phyloP scores from a whole-genome alignment of 2,329 filamentous ascomycete species.

The Fusarium ramigenum region DNA sequence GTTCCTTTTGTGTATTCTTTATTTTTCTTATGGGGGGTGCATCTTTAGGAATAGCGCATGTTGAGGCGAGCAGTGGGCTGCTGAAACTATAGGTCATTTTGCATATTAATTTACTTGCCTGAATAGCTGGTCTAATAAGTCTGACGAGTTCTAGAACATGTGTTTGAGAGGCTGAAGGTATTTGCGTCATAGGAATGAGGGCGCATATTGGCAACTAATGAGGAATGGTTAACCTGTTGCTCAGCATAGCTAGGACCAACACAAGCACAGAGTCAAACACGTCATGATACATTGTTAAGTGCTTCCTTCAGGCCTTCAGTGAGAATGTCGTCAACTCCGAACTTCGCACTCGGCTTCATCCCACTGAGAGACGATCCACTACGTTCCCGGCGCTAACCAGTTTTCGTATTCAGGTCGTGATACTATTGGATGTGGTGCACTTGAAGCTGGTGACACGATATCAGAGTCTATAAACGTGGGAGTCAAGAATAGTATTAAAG shows the following conservation, averaged over 20 bases:
- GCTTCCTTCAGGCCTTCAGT: neutral
- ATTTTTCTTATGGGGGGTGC: conserved; percentile 15
- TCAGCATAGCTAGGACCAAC: neutral
- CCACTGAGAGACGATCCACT: neutral
- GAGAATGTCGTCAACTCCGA: neutral
- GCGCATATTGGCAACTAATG: neutral
- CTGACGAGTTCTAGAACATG: neutral
- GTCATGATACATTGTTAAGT: neutral
- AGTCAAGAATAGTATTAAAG: neutral
- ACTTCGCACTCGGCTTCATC: conserved; percentile 26
- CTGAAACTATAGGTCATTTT: conserved; percentile 29
- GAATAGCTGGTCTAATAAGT: conserved; percentile 11
- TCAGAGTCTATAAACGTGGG: neutral
- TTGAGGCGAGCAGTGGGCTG: conserved; percentile 42
- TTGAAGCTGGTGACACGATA: neutral
- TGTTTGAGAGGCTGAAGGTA: neutral
- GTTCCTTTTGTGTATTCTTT: conserved; percentile 15
- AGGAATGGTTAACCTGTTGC: neutral
- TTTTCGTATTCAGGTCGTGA: conserved; percentile 29
- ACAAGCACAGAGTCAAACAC: neutral
- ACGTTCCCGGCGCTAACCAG: conserved; percentile 23
- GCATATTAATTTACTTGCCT: conserved; percentile 38
- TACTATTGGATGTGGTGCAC: neutral
- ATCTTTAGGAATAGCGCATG: conserved; percentile 30
- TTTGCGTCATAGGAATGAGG: conserved; percentile 5